phyloP scores from a whole-genome alignment of 495 filamentous ascomycete species.

The Penicillium fimorum region DNA sequence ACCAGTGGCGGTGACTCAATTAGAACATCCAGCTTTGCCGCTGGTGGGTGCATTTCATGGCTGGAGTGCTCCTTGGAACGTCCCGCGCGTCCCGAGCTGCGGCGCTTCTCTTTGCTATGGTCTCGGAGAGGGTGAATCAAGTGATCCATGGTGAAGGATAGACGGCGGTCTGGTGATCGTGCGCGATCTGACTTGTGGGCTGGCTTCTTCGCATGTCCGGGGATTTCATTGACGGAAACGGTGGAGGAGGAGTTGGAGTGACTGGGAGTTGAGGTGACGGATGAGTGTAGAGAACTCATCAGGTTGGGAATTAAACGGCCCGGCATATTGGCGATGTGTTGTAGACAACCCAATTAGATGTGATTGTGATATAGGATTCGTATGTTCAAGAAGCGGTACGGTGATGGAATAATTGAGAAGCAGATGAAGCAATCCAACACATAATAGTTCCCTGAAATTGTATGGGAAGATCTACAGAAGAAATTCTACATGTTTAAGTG shows the following conservation, averaged over 20 bases:
- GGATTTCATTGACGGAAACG: slow-evolving; percentile 45
- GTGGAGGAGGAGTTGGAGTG: slow-evolving; percentile 43
- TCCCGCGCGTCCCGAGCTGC: slow-evolving; percentile 35
- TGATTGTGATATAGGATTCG: not conserved
- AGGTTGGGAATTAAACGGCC: slow-evolving; percentile 49
- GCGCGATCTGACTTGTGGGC: slow-evolving; percentile 31
- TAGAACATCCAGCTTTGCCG: slow-evolving; percentile 66
- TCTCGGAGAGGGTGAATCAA: slow-evolving; percentile 47
- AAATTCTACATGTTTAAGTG: not conserved
- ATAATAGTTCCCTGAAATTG: slow-evolving; percentile 20
- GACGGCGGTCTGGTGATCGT: slow-evolving; percentile 43
- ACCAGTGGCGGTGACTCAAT: slow-evolving; percentile 90
- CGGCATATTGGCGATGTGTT: slow-evolving; percentile 33
- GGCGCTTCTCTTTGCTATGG: slow-evolving; percentile 46
- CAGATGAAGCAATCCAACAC: slow-evolving; percentile 25
- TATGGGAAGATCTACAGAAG: not conserved
- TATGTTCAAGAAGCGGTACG: slow-evolving; percentile 32
- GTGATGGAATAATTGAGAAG: slow-evolving; percentile 28
- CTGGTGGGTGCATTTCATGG: slow-evolving; percentile 30
- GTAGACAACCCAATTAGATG: slow-evolving; percentile 7
- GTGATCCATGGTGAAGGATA: slow-evolving; percentile 46
- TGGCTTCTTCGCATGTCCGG: slow-evolving; percentile 35
- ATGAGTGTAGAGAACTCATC: slow-evolving; percentile 38
- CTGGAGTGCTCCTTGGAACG: slow-evolving; percentile 41
- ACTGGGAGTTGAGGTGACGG: slow-evolving; percentile 35